Conservation (phyloP, 371 early-diverging fungal species). For the Rhizopus sp. region DNA sequence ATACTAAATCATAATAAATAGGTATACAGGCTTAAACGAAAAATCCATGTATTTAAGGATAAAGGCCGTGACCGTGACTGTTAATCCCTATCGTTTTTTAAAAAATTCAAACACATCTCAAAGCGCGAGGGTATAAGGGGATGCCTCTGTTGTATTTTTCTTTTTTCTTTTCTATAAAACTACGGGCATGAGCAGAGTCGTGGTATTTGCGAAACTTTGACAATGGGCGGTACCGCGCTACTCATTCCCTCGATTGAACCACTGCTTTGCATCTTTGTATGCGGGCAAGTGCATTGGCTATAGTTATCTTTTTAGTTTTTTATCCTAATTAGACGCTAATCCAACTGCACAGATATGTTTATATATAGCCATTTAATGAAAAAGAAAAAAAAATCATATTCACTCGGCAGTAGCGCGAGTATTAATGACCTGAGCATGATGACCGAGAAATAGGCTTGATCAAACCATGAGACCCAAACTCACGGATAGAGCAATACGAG, state of each 20-base stretch:
- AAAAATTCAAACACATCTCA: too few species aligned
- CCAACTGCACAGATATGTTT: slow-evolving; percentile 28
- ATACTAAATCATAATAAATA: too few species aligned
- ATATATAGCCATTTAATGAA: slow-evolving; percentile 5
- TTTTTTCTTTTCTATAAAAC: too few species aligned
- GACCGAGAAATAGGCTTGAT: slow-evolving; percentile 85
- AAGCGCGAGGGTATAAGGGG: too few species aligned
- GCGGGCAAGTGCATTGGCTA: slow-evolving; percentile 27
- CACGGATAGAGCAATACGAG: slow-evolving; percentile 86
- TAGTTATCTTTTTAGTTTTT: slow-evolving; percentile 25
- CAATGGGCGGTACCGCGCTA: slow-evolving; percentile 42
- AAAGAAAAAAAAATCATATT: slow-evolving; percentile 22
- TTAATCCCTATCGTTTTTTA: too few species aligned
- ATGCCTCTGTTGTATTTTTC: too few species aligned
- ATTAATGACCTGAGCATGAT: slow-evolving; percentile 94
- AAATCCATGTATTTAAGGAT: too few species aligned
- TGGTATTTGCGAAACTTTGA: slow-evolving; percentile 39
- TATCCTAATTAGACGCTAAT: slow-evolving; percentile 25
- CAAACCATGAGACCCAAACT: slow-evolving; percentile 85
- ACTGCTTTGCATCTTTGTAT: slow-evolving; percentile 21
- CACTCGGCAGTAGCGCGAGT: slow-evolving; percentile 82
- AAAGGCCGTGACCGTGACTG: too few species aligned
- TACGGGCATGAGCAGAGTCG: slow-evolving; percentile 44
- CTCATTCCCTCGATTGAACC: slow-evolving; percentile 34
- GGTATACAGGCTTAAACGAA: too few species aligned